Evolutionary conservation across 352 stramenopile species (phyloP), one percentile per base, ranked within the genome.

Genomic region (Pythium myriotylum): DNA sequence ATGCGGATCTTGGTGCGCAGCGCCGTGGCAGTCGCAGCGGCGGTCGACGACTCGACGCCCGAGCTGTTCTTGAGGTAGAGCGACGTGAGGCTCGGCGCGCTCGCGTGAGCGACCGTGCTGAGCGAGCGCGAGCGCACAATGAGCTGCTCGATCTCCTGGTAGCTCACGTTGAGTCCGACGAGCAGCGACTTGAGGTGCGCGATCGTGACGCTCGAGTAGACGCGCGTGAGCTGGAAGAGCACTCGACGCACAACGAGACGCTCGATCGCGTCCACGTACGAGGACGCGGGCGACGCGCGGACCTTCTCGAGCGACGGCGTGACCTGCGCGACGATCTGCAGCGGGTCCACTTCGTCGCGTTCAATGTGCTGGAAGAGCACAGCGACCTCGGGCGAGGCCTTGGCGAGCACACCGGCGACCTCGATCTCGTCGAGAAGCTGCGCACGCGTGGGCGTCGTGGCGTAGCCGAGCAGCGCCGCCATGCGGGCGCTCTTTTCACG

Each of bases 401-500:
- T 78, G 12, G 74, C 55, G 2, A 95, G 68, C 32, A 95, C 72
- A n/a, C 77, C 86, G 46, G 86, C 72, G 23, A 79, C 67, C 24
- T 82, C 73, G 54, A 98, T 91, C 63, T 98, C 95, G 19, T 91
- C 79, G 6, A 99, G 76, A 45, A 99, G 75, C 27, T 96, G 93
- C 58, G 91, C 86, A 48, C 96, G 88, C 39, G 91, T 97, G 0
- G 96, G 94, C 17, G 80, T 88, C 13, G 71, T 89, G 56, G 68
- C 76, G 76, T 76, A 98, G 49, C 94, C 94, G 14, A 99, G 71
- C 16, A 99, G 74, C 13, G 87, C 84, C n/a, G 96, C 94, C 89
- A 99, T 97, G 33, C 96, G 88, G 22, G 79, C 76, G 69, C 91
- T 97, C 79, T 98, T 98, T 69, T 98, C 93, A 52, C 94, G 92